phyloP scores from a whole-genome alignment of 331 rosid species.

The Quercus phellos region DNA sequence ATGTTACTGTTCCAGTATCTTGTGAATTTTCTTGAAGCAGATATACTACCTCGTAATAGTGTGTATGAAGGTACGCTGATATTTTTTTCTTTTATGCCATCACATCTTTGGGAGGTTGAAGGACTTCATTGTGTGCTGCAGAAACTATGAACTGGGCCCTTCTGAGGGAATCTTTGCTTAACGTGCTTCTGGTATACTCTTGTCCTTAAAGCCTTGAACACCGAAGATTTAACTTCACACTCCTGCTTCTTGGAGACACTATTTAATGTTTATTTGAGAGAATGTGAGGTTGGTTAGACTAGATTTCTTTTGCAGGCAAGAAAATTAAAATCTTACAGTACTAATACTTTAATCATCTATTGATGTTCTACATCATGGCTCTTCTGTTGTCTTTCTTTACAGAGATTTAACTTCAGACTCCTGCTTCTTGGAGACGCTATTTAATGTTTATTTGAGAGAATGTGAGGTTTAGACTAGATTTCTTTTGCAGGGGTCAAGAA shows the following conservation, averaged over 20 bases:
- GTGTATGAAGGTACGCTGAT: constrained; percentile 42
- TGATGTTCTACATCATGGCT: no score
- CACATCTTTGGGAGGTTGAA: constrained; percentile 17
- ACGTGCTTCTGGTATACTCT: constrained; percentile 56
- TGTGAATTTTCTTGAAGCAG: constrained; percentile 60
- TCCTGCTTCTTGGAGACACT: constrained; percentile 3
- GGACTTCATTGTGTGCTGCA: constrained; percentile 34
- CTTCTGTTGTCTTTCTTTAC: no score
- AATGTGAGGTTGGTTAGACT: constrained; percentile 10
- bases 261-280: not conserved
- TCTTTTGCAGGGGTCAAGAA: constrained; percentile 67
- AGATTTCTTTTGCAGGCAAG: no score
- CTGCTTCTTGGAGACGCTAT: not conserved
- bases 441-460: constrained; percentile 2
- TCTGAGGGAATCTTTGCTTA: constrained; percentile 78
- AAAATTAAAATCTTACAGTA: no score
- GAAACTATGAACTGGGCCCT: constrained; percentile 58
- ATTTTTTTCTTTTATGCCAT: constrained; percentile 9
- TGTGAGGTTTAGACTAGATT: constrained; percentile 12
- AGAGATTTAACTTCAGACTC: constrained; percentile 6
- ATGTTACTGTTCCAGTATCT: constrained; percentile 78
- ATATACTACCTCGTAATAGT: constrained; percentile 59
- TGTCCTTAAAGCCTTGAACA: constrained; percentile 18
- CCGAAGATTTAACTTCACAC: constrained; percentile 9
- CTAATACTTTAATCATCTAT: no score